phyloP scores from a whole-genome alignment of 192 early-diverging fungal species.

The Backusella macrospora region DNA sequence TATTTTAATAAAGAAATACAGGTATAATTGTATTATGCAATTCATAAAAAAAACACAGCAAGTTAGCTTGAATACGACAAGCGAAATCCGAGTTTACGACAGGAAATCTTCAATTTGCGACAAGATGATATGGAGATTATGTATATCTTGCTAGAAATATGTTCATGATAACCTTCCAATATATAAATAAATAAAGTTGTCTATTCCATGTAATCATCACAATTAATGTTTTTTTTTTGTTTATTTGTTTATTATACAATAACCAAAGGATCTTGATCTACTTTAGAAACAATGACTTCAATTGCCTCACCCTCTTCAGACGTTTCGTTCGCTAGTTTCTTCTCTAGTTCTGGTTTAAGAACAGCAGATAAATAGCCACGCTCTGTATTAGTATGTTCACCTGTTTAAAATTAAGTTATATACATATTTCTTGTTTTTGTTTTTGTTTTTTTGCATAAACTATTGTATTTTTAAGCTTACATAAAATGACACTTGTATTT shows the following conservation, averaged over 20 bases:
- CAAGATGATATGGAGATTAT: no score
- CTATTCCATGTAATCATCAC: no score
- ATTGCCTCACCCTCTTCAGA: slow-evolving; percentile 49
- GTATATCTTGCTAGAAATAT: no score
- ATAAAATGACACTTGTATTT: slow-evolving; percentile 82
- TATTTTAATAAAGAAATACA: no score
- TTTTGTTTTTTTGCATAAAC: background rate
- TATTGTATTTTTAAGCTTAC: slow-evolving; percentile 34
- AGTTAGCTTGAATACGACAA: no score
- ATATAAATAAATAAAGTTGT: no score
- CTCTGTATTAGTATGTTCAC: slow-evolving; percentile 93
- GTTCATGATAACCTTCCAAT: no score
- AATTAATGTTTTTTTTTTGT: background rate
- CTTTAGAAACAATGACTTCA: slow-evolving; percentile 67
- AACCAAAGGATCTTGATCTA: slow-evolving; percentile 81
- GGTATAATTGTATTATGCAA: no score
- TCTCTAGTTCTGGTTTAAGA: slow-evolving; percentile 63
- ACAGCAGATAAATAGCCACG: slow-evolving; percentile 77
- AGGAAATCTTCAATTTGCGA: no score
- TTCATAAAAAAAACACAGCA: no score
- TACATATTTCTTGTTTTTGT: no score
- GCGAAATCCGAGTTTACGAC: no score
- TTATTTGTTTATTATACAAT: slow-evolving; percentile 44
- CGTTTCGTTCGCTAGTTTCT: slow-evolving; percentile 42
- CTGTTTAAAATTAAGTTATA: slow-evolving; percentile 29